Percentiles rank a stretch among this genome's conserved stretches.
These are phyloP conservation scores for Linderniella brevidens DNA, from an alignment of 257 asterid genomes.

Conservation along the genomic window DNA sequence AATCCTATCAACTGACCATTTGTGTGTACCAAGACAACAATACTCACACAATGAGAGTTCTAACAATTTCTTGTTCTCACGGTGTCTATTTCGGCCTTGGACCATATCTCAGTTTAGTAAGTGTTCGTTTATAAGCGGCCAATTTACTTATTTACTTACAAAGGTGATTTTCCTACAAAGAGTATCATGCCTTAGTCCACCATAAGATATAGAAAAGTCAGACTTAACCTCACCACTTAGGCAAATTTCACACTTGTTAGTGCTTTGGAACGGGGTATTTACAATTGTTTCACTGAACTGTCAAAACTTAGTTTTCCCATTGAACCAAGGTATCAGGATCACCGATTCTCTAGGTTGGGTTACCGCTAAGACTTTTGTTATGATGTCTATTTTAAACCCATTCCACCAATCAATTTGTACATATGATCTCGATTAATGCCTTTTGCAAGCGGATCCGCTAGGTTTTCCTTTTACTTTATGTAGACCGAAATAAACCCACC, in stretches of 20 bases:
- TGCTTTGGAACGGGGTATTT: too few relatives aligned
- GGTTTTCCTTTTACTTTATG: background rate
- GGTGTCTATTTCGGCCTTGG: background rate
- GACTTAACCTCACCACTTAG: too few relatives aligned
- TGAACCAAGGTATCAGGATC: constrained; percentile 5
- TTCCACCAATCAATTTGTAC: too few relatives aligned
- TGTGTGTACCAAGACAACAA: constrained; percentile 1
- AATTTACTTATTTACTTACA: constrained; percentile 2
- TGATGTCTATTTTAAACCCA: background rate
- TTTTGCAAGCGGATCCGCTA: background rate
- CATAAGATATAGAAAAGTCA: background rate
- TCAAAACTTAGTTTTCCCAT: constrained; percentile 9
- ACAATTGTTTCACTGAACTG: too few relatives aligned
- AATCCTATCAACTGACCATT: background rate
- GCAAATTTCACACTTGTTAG: too few relatives aligned
- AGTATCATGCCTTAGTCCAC: background rate
- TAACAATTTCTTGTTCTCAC: background rate
- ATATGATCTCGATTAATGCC: background rate
- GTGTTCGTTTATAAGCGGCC: constrained; percentile 4
- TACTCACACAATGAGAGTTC: background rate
- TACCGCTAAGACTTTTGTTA: background rate
- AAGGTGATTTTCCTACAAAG: background rate
- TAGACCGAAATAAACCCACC: background rate
- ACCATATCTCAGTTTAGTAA: background rate
- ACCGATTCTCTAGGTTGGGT: constrained; percentile 3